Base-by-base conservation (phyloP, 225 moss, liverwort and hornwort genomes). In the Asterella californica region DNA sequence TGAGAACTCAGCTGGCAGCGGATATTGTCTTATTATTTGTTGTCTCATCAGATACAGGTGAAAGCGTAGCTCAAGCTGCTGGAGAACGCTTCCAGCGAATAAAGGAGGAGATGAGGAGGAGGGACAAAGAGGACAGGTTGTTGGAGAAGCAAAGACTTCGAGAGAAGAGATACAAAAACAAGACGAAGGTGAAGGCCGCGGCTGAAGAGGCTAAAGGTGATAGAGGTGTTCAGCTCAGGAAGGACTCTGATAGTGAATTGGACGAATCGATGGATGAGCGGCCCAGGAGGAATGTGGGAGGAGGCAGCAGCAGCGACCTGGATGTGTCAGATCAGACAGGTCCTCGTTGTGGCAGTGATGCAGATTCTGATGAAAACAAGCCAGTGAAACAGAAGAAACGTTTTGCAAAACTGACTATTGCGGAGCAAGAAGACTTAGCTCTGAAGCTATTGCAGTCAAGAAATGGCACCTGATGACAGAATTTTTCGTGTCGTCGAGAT, bases 21-120 rank as follows among this genome's bases (percentile, higher is more conserved):
- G 73, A 53, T 9, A 8, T 53, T 53, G 15, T 49, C 12, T 27
- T 1, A 0, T 8, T 73, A 14, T 2, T 73, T 54, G 55, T 42
- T 78, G 27, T 65, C 33, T 65, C 10, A 48, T 25, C 78, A 78
- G 78, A 64, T 78, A 36, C 65, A 30, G 48, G 45, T 29, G 48
- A 52, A 0, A 24, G 89, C 48, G 88, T 99, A 47, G 92, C 88
- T 10, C 87, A 81, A 73, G 91, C 90, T 75, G 91, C 91, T 10
- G 88, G 84, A 63, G 92, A 90, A 72, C 85, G 93, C 73, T 93
- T 93, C 79, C 88, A 84, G 69, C 85, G 74, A 81, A 49, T 99
- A n/a, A 90, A 93, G 87, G 88, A 91, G 88, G 93, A 95, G 79
- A 93, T 99, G 95, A 95, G 91, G 87, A 88, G 85, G 76, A 81